Conservation (phyloP, 176 grass and related monocot genomes). For the Avena atlantica region DNA sequence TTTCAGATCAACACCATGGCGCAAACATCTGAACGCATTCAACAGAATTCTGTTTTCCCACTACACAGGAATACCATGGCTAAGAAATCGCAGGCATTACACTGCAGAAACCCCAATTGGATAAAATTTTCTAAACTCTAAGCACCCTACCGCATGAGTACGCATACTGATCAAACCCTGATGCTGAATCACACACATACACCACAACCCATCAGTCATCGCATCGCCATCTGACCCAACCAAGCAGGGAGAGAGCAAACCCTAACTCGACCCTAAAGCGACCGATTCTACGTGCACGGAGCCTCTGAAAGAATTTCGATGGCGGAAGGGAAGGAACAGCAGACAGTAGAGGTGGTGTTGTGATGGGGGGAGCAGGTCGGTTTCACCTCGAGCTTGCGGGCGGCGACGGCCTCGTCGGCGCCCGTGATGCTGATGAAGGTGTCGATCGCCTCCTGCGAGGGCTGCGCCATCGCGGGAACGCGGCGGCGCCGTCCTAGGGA, state of each 20-base stretch:
- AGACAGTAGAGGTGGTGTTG: neutral
- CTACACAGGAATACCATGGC: neutral
- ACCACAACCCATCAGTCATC: conserved; percentile 3
- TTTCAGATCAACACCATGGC: neutral
- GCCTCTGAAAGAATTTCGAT: neutral
- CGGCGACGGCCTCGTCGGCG: conserved; percentile 61
- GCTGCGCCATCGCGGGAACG: conserved; percentile 51
- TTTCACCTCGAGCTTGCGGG: conserved; percentile 83
- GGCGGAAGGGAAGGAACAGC: neutral
- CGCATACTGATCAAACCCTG: neutral
- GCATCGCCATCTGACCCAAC: conserved; percentile 16
- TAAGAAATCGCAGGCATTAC: conserved; percentile 29
- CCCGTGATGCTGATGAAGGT: conserved; percentile 88
- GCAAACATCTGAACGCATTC: neutral
- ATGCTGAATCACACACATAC: neutral
- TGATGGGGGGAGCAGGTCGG: neutral
- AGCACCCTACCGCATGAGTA: neutral
- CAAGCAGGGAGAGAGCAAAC: conserved; percentile 16
- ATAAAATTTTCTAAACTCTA: neutral
- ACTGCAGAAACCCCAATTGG: conserved; percentile 11
- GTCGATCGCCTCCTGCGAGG: conserved; percentile 79
- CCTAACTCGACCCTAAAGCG: conserved; percentile 20
- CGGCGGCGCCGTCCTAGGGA: neutral
- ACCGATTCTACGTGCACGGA: neutral
- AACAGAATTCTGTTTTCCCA: neutral